Evolutionary conservation across 192 early-diverging fungal genomes (phyloP), one percentile per base, ranked within the genome.

Genomic region (Spizellomyces punctatus): DNA sequence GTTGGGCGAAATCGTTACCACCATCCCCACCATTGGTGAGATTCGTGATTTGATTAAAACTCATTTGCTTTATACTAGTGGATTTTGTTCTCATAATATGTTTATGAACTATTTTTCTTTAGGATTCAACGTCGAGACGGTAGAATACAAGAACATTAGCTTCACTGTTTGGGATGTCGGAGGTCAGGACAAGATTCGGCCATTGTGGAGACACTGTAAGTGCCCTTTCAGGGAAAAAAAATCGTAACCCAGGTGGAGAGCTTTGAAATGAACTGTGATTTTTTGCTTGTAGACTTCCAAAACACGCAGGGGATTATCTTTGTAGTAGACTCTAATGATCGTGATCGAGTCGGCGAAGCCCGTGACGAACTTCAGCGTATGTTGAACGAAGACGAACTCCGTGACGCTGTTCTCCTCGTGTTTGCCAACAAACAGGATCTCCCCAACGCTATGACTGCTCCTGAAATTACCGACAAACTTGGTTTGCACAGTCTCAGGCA

Each of bases 401-500:
- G 91, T 79, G 90, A 93, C 71, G 95, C 93, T 43, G 82, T 91
- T 66, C 84, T 99, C 57, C 75, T 99, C 55, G 93, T 99, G 27
- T 95, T 98, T 84, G 95, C 96, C 82, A 99, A 99, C 90, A 99
- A 99, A 88, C 97, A 99, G 80, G 97, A 99, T 89, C 81, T 96
- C 71, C 94, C 94, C 71, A 94, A 94, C 82, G 94, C 96, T 76
- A 95, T 98, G 93, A 91, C 86, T 76, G 91, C 92, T 69, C 87
- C 90, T 59, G 94, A 97, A 81, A 93, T 98, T 77, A 94, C 91
- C 58, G 95, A 97, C 74, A 92, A 94, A 84, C 90, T 98, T 52
- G 91, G 94, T 46, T 89, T 97, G 73, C 90, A 89, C 71, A 85
- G 86, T 71, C 82, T 96, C 63, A 85, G 88, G 72, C 86, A 88